A percentile compares a stretch with the other conserved stretches of the same genome.
phyloP scores from a whole-genome alignment of 2,329 filamentous ascomycete genomes.

The Aspergillus unguis region DNA sequence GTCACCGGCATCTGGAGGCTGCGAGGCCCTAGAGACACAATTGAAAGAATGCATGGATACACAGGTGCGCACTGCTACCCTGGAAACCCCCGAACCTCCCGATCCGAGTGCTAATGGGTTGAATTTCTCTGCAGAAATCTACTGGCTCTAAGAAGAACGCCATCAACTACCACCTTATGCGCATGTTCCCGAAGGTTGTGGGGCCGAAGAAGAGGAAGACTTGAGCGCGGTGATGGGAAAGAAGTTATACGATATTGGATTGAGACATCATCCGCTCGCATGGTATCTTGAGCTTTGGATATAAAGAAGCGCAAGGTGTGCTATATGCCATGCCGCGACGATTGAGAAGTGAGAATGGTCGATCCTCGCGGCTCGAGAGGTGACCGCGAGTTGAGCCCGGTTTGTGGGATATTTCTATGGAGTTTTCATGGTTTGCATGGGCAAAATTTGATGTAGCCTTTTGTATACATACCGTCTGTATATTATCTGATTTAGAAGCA shows the following conservation, averaged over 20 bases:
- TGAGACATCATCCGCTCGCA: too few relatives aligned
- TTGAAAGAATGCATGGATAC: conserved; percentile 74
- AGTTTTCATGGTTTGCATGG: conserved; percentile 11
- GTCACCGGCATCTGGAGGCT: conserved; percentile 53
- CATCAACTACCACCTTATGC: conserved; percentile 87
- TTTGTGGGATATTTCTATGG: not conserved
- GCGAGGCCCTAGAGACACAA: conserved; percentile 58
- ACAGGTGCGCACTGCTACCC: conserved; percentile 52
- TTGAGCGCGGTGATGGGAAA: conserved; percentile 17
- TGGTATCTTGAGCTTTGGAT: not conserved
- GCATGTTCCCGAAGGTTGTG: conserved; percentile 72
- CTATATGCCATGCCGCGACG: not conserved
- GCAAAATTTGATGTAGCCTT: conserved; percentile 1
- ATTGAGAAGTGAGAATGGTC: not conserved
- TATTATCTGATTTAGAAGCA: conserved; percentile 10
- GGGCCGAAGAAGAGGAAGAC: conserved; percentile 64
- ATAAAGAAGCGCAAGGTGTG: not conserved
- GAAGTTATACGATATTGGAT: not conserved
- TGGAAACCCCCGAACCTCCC: too few relatives aligned
- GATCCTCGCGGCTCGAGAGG: too few relatives aligned
- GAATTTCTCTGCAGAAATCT: conserved; percentile 48
- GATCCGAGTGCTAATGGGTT: not conserved
- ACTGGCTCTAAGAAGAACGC: conserved; percentile 63
- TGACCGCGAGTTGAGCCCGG: not conserved
- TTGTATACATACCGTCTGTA: conserved; percentile 15